A percentile compares a stretch with the other conserved stretches of the same genome.
These are phyloP conservation scores for Hydrangea macrophylla DNA, from an alignment of 148 eudicot genomes.

Conservation along the genomic window DNA sequence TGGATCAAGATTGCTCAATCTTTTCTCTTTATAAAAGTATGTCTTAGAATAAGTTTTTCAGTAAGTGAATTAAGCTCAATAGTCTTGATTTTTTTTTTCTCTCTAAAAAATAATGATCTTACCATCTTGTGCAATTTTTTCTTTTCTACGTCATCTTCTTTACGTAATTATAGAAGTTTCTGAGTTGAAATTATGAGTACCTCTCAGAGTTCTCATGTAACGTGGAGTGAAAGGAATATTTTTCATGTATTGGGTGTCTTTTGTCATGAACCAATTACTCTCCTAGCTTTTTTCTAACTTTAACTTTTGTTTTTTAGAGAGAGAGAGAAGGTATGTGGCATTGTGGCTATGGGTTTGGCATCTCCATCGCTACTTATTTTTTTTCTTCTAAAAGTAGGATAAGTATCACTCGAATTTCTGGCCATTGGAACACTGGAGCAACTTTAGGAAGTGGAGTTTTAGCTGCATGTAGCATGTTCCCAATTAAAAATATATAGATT, in stretches of 20 bases:
- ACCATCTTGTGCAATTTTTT: too few relatives aligned
- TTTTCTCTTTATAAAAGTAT: too few relatives aligned
- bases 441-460: not conserved
- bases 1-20: too few relatives aligned
- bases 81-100: too few relatives aligned
- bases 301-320: not conserved
- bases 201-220: conserved; percentile 4
- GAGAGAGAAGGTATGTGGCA: conserved; percentile 3
- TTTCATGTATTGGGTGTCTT: not conserved
- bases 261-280: conserved; percentile 11
- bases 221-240: conserved; percentile 10
- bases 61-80: too few relatives aligned
- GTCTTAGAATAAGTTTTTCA: not conserved
- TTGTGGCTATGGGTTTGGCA: conserved; percentile 13
- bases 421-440: conserved; percentile 1
- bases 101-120: too few relatives aligned
- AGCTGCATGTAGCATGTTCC: too few relatives aligned
- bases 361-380: not conserved
- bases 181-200: not conserved
- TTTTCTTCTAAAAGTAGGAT: conserved; percentile 1
- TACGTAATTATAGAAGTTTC: not conserved
- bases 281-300: not conserved
- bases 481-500: too few relatives aligned
- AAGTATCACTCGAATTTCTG: not conserved
- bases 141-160: not conserved